Percentiles rank a stretch among this genome's conserved stretches.
phyloP scores from a whole-genome alignment of 1,284 basidiomycete genomes.

The Cerrena zonata region DNA sequence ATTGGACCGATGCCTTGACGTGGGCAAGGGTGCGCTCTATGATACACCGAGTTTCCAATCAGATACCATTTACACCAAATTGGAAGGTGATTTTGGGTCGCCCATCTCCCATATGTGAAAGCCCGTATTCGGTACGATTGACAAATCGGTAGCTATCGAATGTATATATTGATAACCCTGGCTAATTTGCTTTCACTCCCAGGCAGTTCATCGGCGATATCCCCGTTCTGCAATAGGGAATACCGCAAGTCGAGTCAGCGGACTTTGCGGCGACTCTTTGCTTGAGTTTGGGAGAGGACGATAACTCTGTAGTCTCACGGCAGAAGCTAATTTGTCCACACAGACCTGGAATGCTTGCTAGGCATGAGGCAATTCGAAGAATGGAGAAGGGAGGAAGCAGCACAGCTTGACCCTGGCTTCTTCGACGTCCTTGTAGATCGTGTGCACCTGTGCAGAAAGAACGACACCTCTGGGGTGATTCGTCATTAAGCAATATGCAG shows the following conservation, averaged over 20 bases:
- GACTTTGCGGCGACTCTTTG: not conserved
- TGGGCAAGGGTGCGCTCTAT: not conserved
- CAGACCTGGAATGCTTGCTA: not conserved
- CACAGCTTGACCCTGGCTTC: constrained; percentile 2
- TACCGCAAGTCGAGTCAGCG: not conserved
- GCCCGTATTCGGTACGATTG: no score
- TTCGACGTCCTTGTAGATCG: not conserved
- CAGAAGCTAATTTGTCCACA: not conserved
- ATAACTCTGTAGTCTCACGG: not conserved
- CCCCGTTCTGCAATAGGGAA: not conserved
- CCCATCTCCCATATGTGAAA: no score
- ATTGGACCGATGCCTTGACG: not conserved
- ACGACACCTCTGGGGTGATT: no score
- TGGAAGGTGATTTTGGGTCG: no score
- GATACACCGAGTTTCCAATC: not conserved
- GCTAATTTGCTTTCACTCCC: no score
- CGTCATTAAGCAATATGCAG: no score
- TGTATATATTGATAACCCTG: no score
- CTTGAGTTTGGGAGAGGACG: no score
- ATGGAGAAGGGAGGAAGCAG: not conserved
- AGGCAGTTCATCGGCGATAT: not conserved
- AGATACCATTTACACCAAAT: no score
- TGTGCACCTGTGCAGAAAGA: not conserved
- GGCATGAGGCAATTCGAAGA: not conserved
- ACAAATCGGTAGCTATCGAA: no score